Evolutionary conservation across 371 early-diverging fungal genomes (phyloP), one percentile per base, ranked within the genome.

Genomic region (Funneliformis caledonium): DNA sequence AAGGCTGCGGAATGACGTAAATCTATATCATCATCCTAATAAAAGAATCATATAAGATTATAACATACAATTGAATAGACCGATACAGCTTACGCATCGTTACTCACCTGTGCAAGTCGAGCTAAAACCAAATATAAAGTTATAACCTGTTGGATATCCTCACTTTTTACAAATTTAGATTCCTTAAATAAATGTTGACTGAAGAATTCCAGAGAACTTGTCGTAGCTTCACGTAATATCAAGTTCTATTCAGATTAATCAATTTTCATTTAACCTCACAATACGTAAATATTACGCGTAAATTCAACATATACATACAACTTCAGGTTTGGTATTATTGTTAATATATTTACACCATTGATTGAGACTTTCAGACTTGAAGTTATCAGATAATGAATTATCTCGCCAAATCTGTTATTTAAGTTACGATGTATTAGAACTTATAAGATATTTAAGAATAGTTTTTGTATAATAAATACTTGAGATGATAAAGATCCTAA

Each of bases 21-120:
- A 47, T 59, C 64, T 43, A 76, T 43, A 42, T 76, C 76, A 45
- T 76, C 76, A 76, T 76, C 76, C 76, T 76, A 19, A 59, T 4
- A 9, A 48, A 47, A 22, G 26, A 31, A 48, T 48, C 2, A 1
- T 19, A 16, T 16, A 7, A 69, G 45, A 19, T 43, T 43, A 26
- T 50, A 62, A 19, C 62, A 62, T 6, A 62, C 22, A 22, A 62
- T 10, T 22, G 3, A n/a, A 16, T 16, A 16, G 22, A 37, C 43
- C 2, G 5, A 22, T 5, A 70, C 16, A 37, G 37, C 37, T 48
- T 22, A 26, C 4, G 14, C 14, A 1, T 14, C 14, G 14, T 14
- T 70, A 74, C 14, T 10, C 43, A 76, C 76, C 64, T 76, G 76
- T 14, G 64, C 62, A 37, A 76, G 33, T 11, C 76, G 76, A 42